Base-by-base conservation (phyloP, 768 basidiomycete genomes). In the Phylloporus sp. region DNA sequence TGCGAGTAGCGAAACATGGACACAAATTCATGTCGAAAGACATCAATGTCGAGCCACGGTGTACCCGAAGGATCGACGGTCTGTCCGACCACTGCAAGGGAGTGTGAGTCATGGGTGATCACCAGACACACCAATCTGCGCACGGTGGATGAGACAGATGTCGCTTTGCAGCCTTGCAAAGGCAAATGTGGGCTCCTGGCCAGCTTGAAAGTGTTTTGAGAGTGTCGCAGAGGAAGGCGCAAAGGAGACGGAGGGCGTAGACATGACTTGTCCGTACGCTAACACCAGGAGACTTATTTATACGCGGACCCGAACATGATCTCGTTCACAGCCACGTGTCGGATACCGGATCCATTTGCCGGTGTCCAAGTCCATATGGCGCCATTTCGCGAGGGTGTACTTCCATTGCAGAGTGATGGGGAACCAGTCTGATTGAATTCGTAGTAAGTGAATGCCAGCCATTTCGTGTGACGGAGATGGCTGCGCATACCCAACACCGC, bases 1-100 rank as follows among this genome's bases (percentile, higher is more conserved):
- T 84, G 77, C 1, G 68, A 68, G 50, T 80, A 77, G 34, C 82
- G 80, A 59, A 84, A 85, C 46, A 85, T 85, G 56, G 79, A 78
- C 64, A 79, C 78, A 56, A 83, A 82, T 64, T 84, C 82, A 60
- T 84, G 81, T 16, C 61, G 57, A 52, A 70, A 70, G 45, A 70
- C 35, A 27, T 62, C 54, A 1, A 70, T 46, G 28, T 62, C 59
- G 20, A 68, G 47, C n/a, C 51, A 23, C 10, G 56, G 48, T 2
- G 55, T 45, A 2, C 53, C 52, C 4, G 55, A 59, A 4, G 55
- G 13, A 36, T 63, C 60, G 7, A 47, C 26, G 24, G 66, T 48
- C 54, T 52, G 61, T 41, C 57, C 57, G 24, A 55, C 23, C 32
- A 62, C 63, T 60, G 3, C 13, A 15, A 28, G 40, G 8, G 39